These are phyloP conservation scores for Diaporthe caulivora DNA, from an alignment of 2,329 filamentous ascomycete species.

Conservation along the genomic window DNA sequence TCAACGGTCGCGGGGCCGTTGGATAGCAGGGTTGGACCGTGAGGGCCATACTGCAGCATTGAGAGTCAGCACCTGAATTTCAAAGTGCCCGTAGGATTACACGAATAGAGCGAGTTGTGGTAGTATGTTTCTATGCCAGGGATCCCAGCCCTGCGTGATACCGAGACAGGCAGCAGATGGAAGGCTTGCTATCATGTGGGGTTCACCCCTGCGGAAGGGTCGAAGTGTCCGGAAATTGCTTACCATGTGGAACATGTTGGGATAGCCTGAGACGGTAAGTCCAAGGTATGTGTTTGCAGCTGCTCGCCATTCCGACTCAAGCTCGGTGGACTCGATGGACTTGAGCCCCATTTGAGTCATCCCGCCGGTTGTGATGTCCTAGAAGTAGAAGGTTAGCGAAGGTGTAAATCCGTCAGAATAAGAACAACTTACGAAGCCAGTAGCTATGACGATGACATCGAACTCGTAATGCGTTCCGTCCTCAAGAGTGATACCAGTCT, in stretches of 20 bases:
- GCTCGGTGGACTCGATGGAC: constrained; percentile 52
- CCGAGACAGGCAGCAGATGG: neutral
- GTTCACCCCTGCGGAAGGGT: neutral
- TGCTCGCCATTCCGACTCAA: constrained; percentile 57
- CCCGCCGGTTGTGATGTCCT: constrained; percentile 43
- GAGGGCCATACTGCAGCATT: constrained; percentile 60
- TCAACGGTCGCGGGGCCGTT: constrained; percentile 69
- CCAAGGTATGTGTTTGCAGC: constrained; percentile 60
- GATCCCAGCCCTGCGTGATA: neutral
- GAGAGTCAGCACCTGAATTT: neutral
- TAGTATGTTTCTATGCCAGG: neutral
- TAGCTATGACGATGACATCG: constrained; percentile 59
- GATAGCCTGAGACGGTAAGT: constrained; percentile 56
- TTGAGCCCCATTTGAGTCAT: constrained; percentile 60
- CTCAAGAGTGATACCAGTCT: constrained; percentile 54
- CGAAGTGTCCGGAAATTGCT: neutral
- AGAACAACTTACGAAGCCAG: constrained; percentile 56
- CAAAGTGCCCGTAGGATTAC: neutral
- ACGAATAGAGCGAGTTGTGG: neutral
- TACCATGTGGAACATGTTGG: constrained; percentile 62
- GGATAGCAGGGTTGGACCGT: constrained; percentile 66
- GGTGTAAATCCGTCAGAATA: too few species aligned
- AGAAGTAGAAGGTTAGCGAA: neutral
- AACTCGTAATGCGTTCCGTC: constrained; percentile 57
- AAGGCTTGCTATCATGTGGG: neutral